phyloP scores from a whole-genome alignment of 805 yeast species.

The Nakazawaea ernobii region DNA sequence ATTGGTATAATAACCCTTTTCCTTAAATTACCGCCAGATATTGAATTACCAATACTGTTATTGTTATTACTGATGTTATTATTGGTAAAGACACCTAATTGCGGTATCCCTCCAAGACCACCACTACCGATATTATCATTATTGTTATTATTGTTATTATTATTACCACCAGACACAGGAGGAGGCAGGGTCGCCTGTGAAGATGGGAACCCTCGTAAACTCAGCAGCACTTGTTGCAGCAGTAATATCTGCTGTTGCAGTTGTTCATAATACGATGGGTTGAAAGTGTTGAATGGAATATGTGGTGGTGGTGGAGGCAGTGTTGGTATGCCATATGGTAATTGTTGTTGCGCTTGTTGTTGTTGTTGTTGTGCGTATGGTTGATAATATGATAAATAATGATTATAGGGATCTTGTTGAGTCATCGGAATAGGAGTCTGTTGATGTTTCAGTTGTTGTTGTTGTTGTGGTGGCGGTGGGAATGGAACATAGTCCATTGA shows the following conservation, averaged over 20 bases:
- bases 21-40: neutral
- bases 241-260: slow-evolving; percentile 1
- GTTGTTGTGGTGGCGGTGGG: slow-evolving; percentile 7
- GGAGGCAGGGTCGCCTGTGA: slow-evolving; percentile 3
- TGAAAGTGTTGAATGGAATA: neutral
- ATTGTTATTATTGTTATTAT: too few species aligned
- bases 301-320: too few species aligned
- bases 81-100: slow-evolving; percentile 1
- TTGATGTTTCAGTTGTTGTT: slow-evolving; percentile 9
- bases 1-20: neutral
- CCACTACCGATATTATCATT: too few species aligned
- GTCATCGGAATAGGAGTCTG: neutral
- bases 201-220: slow-evolving; percentile 1
- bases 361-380: neutral
- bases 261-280: neutral
- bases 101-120: neutral
- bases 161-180: neutral
- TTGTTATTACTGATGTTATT: neutral
- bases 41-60: neutral
- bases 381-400: neutral
- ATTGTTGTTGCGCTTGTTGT: too few species aligned
- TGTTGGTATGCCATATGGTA: too few species aligned
- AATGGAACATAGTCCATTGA: too few species aligned
- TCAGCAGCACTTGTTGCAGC: slow-evolving; percentile 3
- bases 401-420: neutral